Percentiles rank a stretch among this genome's conserved stretches.
Evolutionary conservation across 176 grass and related monocot genomes (phyloP).

Genomic region (Echinochloa phyllopogon): DNA sequence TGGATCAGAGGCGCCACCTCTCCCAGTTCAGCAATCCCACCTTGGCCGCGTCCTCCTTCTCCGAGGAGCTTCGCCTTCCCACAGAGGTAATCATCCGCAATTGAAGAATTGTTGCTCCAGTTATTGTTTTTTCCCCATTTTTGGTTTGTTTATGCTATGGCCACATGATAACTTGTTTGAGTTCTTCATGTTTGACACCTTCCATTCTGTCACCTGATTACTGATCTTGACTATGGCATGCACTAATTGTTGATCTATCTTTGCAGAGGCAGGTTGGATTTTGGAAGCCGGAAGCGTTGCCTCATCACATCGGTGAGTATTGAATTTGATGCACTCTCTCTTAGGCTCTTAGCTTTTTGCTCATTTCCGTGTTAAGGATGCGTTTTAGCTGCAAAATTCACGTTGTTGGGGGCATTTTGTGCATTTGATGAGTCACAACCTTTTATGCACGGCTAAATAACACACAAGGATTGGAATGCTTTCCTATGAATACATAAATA

Average conservation of each 20-base stretch:
- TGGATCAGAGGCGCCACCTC: conserved; percentile 71
- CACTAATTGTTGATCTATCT: conserved; percentile 37
- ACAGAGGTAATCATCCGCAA: conserved; percentile 59
- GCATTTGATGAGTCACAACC: neutral
- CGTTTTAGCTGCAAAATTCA: conserved; percentile 8
- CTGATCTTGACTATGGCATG: conserved; percentile 19
- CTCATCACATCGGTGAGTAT: conserved; percentile 66
- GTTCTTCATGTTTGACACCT: neutral
- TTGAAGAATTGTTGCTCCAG: conserved; percentile 8
- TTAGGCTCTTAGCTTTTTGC: conserved; percentile 17
- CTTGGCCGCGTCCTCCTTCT: conserved; percentile 61
- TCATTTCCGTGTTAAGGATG: conserved; percentile 15
- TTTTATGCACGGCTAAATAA: conserved; percentile 11
- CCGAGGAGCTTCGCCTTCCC: conserved; percentile 70
- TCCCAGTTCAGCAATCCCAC: conserved; percentile 48
- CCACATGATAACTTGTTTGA: conserved; percentile 19
- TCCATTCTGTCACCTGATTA: conserved; percentile 20
- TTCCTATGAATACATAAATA: neutral
- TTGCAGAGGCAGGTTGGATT: conserved; percentile 86
- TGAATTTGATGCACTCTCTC: conserved; percentile 17
- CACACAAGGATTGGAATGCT: conserved; percentile 27
- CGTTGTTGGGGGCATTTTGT: conserved; percentile 14
- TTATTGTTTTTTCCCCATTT: conserved; percentile 34
- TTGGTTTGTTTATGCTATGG: conserved; percentile 14
- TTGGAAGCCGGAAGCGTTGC: conserved; percentile 66